Base-by-base conservation (phyloP, 176 grass and related monocot genomes). In the Hordeum marinum region DNA sequence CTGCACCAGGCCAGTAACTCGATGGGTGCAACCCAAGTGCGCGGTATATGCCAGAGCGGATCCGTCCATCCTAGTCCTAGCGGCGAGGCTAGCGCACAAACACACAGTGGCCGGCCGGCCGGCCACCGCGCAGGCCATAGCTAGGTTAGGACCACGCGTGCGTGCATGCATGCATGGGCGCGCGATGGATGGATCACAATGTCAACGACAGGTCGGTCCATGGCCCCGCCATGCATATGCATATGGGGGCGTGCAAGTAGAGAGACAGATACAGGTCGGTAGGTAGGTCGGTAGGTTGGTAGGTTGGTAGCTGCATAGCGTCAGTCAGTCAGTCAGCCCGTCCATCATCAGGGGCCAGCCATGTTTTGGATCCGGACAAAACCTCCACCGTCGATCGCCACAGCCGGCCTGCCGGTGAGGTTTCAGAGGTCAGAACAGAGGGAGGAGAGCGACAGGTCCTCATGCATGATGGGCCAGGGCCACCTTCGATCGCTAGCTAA, bases 131-230 rank as follows among this genome's bases (percentile, higher is more conserved):
- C 48, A 52, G 48, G 46, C 46, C 15, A 29, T 29, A 29, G 29
- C 4, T 34, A 34, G 32, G 32, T 50, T 27, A 64, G 61, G 29
- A 23, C 76, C 57, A 75, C 20, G 52, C 32, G 14, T 23, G 52
- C 32, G 14, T 23, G 40, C 76, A 64, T 6, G 12, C 62, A 65
- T 65, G 63, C 67, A 66, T 35, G 61, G 41, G 10, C 77, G n/a
- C n/a, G n/a, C n/a, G n/a, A n/a, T n/a, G n/a, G 37, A 45, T 32
- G 40, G 39, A 59, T 72, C 50, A 18, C 67, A 5, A 61, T 83
- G 80, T 72, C 80, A 83, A 72, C 80, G 66, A 82, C 80, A 83
- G 12, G 78, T 55, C 40, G 60, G 18, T 79, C 8, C 34, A 68
- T 68, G 18, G 66, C 48, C 48, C 32, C 32, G 32, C 32, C 32